phyloP scores from a whole-genome alignment of 2,329 filamentous ascomycete genomes.

The Neocucurbitaria cava region DNA sequence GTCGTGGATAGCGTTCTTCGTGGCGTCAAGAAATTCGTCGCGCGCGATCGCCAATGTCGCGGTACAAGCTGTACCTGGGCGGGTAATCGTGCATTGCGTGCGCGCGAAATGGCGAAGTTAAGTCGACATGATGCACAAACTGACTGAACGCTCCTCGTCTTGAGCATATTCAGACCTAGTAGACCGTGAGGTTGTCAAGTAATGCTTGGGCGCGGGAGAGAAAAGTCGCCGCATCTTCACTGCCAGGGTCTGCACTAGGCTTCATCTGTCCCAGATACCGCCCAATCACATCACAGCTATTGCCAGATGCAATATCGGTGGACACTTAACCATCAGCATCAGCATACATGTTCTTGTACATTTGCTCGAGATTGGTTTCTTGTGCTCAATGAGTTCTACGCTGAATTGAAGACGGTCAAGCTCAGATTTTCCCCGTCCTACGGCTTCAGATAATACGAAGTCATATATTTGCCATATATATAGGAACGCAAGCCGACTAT shows the following conservation, averaged over 20 bases:
- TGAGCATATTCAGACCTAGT: conserved; percentile 36
- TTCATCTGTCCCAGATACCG: conserved; percentile 3
- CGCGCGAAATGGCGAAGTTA: conserved; percentile 32
- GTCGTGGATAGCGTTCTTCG: conserved; percentile 34
- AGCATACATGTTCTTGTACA: background rate
- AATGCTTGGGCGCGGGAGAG: conserved; percentile 14
- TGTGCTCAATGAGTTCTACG: background rate
- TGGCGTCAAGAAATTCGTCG: conserved; percentile 17
- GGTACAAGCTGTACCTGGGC: conserved; percentile 15
- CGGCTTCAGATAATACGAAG: background rate
- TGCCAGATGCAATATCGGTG: background rate
- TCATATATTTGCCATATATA: too few species aligned
- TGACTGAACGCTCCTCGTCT: conserved; percentile 35
- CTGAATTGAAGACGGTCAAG: background rate
- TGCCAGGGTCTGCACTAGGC: conserved; percentile 29
- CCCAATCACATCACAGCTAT: conserved; percentile 29
- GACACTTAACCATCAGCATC: too few species aligned
- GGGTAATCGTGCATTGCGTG: conserved; percentile 34
- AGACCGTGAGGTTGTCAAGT: conserved; percentile 8
- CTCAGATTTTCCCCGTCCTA: too few species aligned
- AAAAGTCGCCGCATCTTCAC: conserved; percentile 42
- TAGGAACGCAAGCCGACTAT: too few species aligned
- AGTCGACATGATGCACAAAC: conserved; percentile 45
- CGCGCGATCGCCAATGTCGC: conserved; percentile 18
- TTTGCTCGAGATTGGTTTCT: background rate